These are phyloP conservation scores for Digitaria exilis DNA, from an alignment of 202 grass and related monocot species.

Conservation along the genomic window DNA sequence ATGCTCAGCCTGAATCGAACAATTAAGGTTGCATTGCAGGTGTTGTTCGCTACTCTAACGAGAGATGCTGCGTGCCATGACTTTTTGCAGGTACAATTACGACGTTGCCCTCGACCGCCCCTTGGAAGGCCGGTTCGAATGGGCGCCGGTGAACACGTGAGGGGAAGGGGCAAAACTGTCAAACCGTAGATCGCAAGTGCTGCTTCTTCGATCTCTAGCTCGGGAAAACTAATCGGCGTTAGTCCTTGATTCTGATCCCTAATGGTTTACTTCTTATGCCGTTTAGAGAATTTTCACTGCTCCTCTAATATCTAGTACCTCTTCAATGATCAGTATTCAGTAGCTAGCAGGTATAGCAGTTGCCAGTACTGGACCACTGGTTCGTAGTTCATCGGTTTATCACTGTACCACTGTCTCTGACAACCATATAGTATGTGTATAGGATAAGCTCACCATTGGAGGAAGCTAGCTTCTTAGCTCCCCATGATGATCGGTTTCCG, in stretches of 20 bases:
- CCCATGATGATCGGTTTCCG: slow-evolving; percentile 14
- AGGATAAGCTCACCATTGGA: not conserved
- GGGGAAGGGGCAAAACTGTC: slow-evolving; percentile 6
- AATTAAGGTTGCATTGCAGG: too few relatives aligned
- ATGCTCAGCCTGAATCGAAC: too few relatives aligned
- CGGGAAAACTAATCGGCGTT: not conserved
- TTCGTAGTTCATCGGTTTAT: not conserved
- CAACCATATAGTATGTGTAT: not conserved
- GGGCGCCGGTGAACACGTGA: slow-evolving; percentile 43
- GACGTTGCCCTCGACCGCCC: slow-evolving; percentile 58
- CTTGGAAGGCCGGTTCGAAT: slow-evolving; percentile 63
- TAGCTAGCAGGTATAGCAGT: not conserved
- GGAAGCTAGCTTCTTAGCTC: slow-evolving; percentile 38
- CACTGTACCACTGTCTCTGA: not conserved
- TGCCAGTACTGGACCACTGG: too few relatives aligned
- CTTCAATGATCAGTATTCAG: too few relatives aligned
- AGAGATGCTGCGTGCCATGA: not conserved
- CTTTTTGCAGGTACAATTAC: slow-evolving; percentile 64
- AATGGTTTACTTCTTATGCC: not conserved
- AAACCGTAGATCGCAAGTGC: not conserved
- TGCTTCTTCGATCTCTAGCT: not conserved
- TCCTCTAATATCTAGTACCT: not conserved
- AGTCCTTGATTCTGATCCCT: slow-evolving; percentile 6
- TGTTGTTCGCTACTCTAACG: not conserved
- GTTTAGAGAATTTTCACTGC: not conserved